Evolutionary conservation across 1,284 basidiomycete species (phyloP), one percentile per base, ranked within the genome.

Genomic region (Apiotrichum gracile): DNA sequence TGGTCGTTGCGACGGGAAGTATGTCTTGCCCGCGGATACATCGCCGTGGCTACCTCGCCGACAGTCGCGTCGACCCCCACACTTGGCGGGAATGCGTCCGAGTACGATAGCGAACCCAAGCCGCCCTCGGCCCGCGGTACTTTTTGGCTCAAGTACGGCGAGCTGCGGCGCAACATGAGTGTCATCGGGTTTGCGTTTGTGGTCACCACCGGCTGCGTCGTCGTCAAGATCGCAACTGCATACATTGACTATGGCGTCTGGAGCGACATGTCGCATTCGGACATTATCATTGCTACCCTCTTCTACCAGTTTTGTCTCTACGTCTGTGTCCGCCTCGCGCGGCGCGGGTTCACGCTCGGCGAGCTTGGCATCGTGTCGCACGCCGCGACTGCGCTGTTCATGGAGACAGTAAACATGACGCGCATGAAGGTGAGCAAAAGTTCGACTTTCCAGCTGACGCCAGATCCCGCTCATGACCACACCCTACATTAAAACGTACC

Each of bases 281-380:
- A 98, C 67, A 80, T 91, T 46, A 76, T 83, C 19, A 77, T 87
- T 13, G 82, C 83, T 22, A 84, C 90, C 0, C 70, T 88, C 42
- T 89, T 94, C 75, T 97, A 88, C 73, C 96, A 98, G 69, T 85
- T 91, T 63, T 85, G 88, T 41, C 78, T 97, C 49, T 98, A 97
- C 70, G 81, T 87, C 45, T 88, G 88, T 49, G 83, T 96, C 46
- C 82, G 94, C 22, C 79, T 99, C 31, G 94, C 92, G 0, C 85
- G 96, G 62, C 83, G 87, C 24, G 90, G 89, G 14, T 94, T 97
- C 74, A 98, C 94, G 0, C 80, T 98, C 2, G 96, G 96, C 44
- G 96, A 99, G 72, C 81, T 97, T 12, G 86, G 85, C 19, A 77
- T 97, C 22, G 87, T 96, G 16, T 86, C 86, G 35, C 88, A 89